Conservation (phyloP, 139 green algal genomes). For the Spirogloea muscicola region DNA sequence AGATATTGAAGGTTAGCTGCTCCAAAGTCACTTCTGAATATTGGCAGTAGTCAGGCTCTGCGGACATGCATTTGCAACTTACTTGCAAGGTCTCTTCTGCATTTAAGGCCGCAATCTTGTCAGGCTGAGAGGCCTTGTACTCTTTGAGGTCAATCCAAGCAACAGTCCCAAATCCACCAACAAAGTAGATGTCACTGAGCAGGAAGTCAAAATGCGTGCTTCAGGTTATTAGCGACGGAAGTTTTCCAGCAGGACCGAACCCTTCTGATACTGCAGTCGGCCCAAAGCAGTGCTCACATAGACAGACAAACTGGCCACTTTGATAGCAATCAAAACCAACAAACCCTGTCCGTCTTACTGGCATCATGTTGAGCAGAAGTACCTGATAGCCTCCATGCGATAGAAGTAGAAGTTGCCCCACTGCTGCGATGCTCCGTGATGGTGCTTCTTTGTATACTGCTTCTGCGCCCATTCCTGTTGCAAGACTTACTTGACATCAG, state of each 20-base stretch:
- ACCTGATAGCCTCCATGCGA: slow-evolving; percentile 47
- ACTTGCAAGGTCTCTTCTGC: slow-evolving; percentile 46
- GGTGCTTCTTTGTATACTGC: slow-evolving; percentile 43
- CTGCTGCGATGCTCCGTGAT: slow-evolving; percentile 39
- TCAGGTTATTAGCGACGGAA: no score
- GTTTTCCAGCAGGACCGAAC: no score
- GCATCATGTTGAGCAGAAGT: no score
- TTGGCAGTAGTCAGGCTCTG: not conserved
- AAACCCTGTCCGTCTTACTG: no score
- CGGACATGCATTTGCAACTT: not conserved
- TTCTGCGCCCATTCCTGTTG: slow-evolving; percentile 46
- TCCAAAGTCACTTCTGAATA: not conserved
- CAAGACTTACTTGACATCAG: no score
- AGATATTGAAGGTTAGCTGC: not conserved
- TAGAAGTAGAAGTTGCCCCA: slow-evolving; percentile 56
- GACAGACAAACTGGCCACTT: no score
- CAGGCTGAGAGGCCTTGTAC: slow-evolving; percentile 73
- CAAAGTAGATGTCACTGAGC: slow-evolving; percentile 94
- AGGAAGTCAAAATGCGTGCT: not conserved
- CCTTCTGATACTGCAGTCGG: no score
- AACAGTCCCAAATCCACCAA: slow-evolving; percentile 91
- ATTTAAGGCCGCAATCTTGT: slow-evolving; percentile 61
- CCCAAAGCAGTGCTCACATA: no score
- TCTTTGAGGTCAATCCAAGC: slow-evolving; percentile 86
- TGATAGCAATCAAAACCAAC: no score